Percentiles rank a stretch among this genome's conserved stretches.
These are phyloP conservation scores for Phytophthora litchii DNA, from an alignment of 352 stramenopile genomes.

Conservation along the genomic window DNA sequence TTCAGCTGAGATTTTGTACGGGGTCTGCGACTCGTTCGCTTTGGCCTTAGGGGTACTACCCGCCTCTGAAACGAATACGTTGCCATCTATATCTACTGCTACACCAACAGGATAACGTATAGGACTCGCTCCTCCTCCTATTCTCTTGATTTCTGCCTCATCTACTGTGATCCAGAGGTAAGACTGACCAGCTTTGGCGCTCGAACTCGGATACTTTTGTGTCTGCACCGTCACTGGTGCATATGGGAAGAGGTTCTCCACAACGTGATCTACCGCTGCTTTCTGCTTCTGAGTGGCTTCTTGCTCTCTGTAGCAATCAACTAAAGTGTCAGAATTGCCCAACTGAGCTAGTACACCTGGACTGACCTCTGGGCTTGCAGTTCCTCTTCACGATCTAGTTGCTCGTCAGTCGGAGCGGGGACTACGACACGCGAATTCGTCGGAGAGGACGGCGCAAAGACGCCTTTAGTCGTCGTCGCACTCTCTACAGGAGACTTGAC, in stretches of 20 bases:
- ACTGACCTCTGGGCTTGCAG: conserved; percentile 54
- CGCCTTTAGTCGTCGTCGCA: conserved; percentile 16
- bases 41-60: conserved; percentile 26
- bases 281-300: conserved; percentile 56
- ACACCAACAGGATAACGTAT: conserved; percentile 73
- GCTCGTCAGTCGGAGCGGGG: conserved; percentile 38
- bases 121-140: conserved; percentile 42
- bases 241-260: conserved; percentile 83
- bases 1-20: conserved; percentile 62
- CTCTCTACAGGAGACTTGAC: conserved; percentile 30
- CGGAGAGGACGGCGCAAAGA: conserved; percentile 23
- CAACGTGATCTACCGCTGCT: conserved; percentile 61
- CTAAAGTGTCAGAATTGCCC: conserved; percentile 2
- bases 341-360: background rate
- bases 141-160: conserved; percentile 65
- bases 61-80: conserved; percentile 73
- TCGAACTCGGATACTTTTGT: conserved; percentile 65
- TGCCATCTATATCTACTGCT: conserved; percentile 68
- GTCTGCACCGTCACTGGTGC: conserved; percentile 75
- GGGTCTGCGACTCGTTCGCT: conserved; percentile 20
- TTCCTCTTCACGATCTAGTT: conserved; percentile 66
- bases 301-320: conserved; percentile 40
- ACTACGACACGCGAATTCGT: conserved; percentile 23
- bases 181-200: conserved; percentile 60
- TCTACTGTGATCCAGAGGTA: conserved; percentile 84